phyloP scores from a whole-genome alignment of 2,329 filamentous ascomycete species.

The Xylariaceae sp. region DNA sequence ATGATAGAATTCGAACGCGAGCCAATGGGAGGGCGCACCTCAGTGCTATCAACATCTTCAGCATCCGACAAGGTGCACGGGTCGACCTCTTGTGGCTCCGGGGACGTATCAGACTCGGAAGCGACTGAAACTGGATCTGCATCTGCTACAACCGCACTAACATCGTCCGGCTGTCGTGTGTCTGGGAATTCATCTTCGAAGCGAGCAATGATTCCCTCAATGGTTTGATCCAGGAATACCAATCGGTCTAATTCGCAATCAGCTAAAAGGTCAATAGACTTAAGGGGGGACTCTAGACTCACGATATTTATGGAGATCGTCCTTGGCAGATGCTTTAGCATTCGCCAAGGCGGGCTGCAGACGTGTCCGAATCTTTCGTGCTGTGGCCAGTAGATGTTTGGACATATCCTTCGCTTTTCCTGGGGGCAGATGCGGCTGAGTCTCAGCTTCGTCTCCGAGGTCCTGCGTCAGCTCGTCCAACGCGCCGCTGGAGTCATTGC shows the following conservation, averaged over 20 bases:
- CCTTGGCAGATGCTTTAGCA: constrained; percentile 61
- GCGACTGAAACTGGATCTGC: constrained; percentile 22
- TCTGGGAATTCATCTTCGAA: constrained; percentile 97
- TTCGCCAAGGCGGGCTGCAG: constrained; percentile 78
- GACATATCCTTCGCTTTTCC: constrained; percentile 86
- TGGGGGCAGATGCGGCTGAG: constrained; percentile 37
- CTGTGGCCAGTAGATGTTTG: constrained; percentile 79
- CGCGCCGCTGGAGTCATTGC: constrained; percentile 54
- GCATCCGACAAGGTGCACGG: constrained; percentile 40
- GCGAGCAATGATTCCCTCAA: constrained; percentile 85
- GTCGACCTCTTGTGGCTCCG: constrained; percentile 35
- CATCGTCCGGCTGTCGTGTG: constrained; percentile 50
- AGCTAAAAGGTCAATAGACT: constrained; percentile 20
- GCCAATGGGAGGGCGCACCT: constrained; percentile 39
- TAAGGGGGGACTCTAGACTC: constrained; percentile 36
- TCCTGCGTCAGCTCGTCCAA: constrained; percentile 51
- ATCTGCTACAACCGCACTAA: constrained; percentile 27
- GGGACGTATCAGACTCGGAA: constrained; percentile 26
- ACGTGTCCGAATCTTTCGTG: constrained; percentile 78
- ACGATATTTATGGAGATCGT: constrained; percentile 70
- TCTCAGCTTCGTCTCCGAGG: constrained; percentile 46
- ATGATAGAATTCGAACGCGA: constrained; percentile 51
- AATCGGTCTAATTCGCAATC: constrained; percentile 56
- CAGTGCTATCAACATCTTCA: constrained; percentile 42
- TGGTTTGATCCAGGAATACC: constrained; percentile 79